These are phyloP conservation scores for Neolecta irregularis DNA, from an alignment of 1,139 yeast genomes.

Conservation along the genomic window DNA sequence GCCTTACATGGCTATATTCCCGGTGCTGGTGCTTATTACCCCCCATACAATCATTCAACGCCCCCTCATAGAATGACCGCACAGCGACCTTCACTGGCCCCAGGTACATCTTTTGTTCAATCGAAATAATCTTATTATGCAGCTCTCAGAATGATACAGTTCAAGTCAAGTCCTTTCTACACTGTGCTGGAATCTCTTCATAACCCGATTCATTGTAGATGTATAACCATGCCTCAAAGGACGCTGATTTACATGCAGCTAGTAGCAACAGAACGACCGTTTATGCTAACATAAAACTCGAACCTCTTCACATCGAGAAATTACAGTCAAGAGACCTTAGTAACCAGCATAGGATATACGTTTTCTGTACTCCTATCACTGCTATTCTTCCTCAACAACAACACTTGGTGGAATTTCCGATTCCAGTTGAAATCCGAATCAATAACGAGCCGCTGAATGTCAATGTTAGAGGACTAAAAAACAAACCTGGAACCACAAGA, in stretches of 20 bases:
- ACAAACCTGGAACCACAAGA: slow-evolving; percentile 26
- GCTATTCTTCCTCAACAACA: slow-evolving; percentile 7
- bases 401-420: slow-evolving; percentile 19
- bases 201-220: slow-evolving; percentile 17
- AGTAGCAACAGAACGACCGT: slow-evolving; percentile 11
- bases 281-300: slow-evolving; percentile 7
- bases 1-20: too few relatives aligned
- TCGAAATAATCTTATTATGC: too few relatives aligned
- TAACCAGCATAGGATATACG: slow-evolving; percentile 12
- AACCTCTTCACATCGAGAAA: slow-evolving; percentile 10
- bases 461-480: slow-evolving; percentile 26
- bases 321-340: slow-evolving; percentile 6
- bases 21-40: too few relatives aligned
- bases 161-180: slow-evolving; percentile 23
- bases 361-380: slow-evolving; percentile 7
- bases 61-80: too few relatives aligned
- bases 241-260: not conserved
- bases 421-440: slow-evolving; percentile 18
- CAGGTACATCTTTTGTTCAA: too few relatives aligned
- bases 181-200: slow-evolving; percentile 16
- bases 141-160: slow-evolving; percentile 10
- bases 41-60: too few relatives aligned
- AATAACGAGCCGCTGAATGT: slow-evolving; percentile 18
- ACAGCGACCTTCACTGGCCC: too few relatives aligned
- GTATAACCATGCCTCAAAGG: slow-evolving; percentile 1